Base-by-base conservation (phyloP, 768 basidiomycete species). In the Lentinula raphanica region DNA sequence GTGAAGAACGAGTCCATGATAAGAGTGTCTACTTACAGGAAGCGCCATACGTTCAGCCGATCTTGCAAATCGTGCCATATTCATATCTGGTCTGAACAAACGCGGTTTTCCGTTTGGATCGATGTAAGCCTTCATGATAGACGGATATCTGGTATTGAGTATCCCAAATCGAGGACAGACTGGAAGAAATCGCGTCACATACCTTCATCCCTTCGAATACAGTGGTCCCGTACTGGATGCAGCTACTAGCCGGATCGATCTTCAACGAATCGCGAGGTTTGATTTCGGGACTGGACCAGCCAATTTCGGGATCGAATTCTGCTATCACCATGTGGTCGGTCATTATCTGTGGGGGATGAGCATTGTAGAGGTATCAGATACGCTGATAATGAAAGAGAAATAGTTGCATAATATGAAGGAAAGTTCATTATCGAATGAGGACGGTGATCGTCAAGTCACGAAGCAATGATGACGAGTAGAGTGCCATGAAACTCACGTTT, bases 171-270 rank as follows among this genome's bases (percentile, higher is more conserved):
- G 21, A 27, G 21, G 13, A 48, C 1, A 27, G 32, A 5, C n/a
- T n/a, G n/a, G 11, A 44, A 6, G 38, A 9, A 28, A 35, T n/a
- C 49, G 12, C 13, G 13, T 35, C 13, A 35, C 8, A 5, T 19
- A 75, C 79, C 75, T 81, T 96, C 83, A 96, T 86, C 7, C 94
- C 92, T 70, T 97, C 94, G 65, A 97, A 94, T 15, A 87, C 82
- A 61, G 85, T 81, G 32, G 91, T 86, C 8, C 88, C 88, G 72
- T 96, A 96, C 65, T 97, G 94, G 62, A 97, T 79, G 49, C 93
- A 94, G 81, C 78, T 49, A 45, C 83, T 65, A 56, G 84, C 82
- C 5, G 91, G 91, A 64, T 92, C 88, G 11, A 93, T 71, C 3
- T 71, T 68, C 39, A 93, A 65, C 2, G 87, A 86, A 0, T 79